Conservation (phyloP, 2,329 filamentous ascomycete genomes). For the Grosmannia serpens region DNA sequence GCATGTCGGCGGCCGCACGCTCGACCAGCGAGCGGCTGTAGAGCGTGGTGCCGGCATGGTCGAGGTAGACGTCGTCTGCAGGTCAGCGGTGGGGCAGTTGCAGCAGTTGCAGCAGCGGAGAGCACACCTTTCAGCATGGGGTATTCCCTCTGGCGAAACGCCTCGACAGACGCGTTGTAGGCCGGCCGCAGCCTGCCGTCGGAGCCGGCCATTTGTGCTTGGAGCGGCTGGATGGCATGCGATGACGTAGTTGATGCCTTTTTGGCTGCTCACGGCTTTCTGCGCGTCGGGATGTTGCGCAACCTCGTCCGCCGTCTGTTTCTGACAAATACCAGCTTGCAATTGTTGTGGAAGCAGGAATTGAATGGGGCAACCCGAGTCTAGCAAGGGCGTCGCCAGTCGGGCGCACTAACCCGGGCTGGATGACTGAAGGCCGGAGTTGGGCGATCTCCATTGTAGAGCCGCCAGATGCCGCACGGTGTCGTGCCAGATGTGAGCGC, state of each 20-base stretch:
- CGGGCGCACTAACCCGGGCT: neutral
- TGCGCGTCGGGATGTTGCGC: too few relatives aligned
- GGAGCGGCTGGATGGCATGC: neutral
- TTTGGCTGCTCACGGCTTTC: neutral
- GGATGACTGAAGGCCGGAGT: neutral
- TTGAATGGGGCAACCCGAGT: neutral
- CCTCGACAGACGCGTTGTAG: conserved; percentile 51
- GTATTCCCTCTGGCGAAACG: conserved; percentile 48
- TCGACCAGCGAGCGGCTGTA: conserved; percentile 74
- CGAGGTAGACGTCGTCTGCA: conserved; percentile 67
- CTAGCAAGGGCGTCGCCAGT: neutral
- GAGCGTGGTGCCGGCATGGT: conserved; percentile 88
- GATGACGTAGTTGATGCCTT: neutral
- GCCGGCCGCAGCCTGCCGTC: conserved; percentile 6
- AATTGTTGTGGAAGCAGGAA: too few relatives aligned
- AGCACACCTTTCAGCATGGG: conserved; percentile 55
- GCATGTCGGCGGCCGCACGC: conserved; percentile 67
- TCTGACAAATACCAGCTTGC: too few relatives aligned
- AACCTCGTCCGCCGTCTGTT: neutral
- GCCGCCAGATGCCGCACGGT: neutral
- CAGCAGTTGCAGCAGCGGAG: neutral
- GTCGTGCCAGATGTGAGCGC: too few relatives aligned
- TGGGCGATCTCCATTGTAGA: neutral
- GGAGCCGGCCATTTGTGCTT: neutral
- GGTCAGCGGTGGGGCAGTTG: conserved; percentile 4